Evolutionary conservation across 2,329 filamentous ascomycete species (phyloP), one percentile per base, ranked within the genome.

Genomic region (Geosmithia flava): DNA sequence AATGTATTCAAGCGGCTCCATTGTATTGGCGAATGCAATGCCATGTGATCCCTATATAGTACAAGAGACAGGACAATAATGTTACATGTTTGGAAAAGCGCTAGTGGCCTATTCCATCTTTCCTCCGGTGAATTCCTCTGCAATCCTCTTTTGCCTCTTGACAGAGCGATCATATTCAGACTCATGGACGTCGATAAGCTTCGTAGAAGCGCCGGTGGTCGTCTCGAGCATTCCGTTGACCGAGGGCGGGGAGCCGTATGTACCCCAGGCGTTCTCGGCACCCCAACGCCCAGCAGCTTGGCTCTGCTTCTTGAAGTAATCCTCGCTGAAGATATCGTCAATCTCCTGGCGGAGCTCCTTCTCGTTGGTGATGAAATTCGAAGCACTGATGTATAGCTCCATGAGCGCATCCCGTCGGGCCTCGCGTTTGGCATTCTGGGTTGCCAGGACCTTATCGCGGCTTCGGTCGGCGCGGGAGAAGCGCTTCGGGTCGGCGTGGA

Each of bases 361-460:
- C 62, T 95, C 89, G 20, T 76, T 82, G 17, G 88, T 82, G 60
- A 98, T 96, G 68, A 97, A 98, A 40, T 79, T 71, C 23, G 85
- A 78, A 5, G 93, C 89, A 56, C 89, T 85, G 68, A 93, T 85
- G 68, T 98, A 98, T 13, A 98, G 76, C 50, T 87, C 81, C 66
- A 95, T 87, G 29, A 98, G 68, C 16, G 83, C 76, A 54, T 91
- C 80, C 51, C 78, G 74, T 46, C 85, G 78, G 47, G 74, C 71
- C 50, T 81, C 73, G 42, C 72, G 70, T 60, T 81, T 80, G 10
- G 55, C 45, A 13, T 48, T 54, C 47, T 68, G 62, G 10, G 65
- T 67, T 30, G 71, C 62, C 42, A 74, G 62, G 15, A 68, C 65
- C 15, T 64, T 63, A 15, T 71, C 68, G 43, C 64, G 67, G 45